A percentile compares a stretch with the other conserved stretches of the same genome.
These are phyloP conservation scores for Globisporangium rhizosaccharum DNA, from an alignment of 352 stramenopile genomes.

Conservation along the genomic window DNA sequence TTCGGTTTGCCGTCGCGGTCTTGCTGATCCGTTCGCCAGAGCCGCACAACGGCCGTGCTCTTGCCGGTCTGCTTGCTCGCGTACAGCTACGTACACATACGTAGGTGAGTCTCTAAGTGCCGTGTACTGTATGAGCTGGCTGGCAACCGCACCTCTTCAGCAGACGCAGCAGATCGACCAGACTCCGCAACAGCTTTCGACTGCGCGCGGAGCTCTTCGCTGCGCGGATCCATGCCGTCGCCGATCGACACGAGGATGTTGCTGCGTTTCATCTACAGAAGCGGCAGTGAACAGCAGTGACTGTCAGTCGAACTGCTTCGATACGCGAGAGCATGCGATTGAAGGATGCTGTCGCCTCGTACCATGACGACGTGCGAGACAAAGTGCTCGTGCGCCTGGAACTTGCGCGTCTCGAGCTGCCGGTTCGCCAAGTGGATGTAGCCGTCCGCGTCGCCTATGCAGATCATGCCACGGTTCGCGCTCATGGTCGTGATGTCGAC, in stretches of 20 bases:
- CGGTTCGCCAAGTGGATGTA: conserved; percentile 83
- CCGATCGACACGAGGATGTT: conserved; percentile 85
- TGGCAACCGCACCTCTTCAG: conserved; percentile 39
- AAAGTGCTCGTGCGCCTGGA: conserved; percentile 82
- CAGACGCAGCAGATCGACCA: conserved; percentile 38
- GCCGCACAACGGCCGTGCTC: conserved; percentile 68
- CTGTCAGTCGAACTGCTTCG: background rate
- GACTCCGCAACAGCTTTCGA: conserved; percentile 78
- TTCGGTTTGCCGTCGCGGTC: conserved; percentile 82
- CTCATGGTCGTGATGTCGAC: conserved; percentile 86
- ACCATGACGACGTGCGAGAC: conserved; percentile 88
- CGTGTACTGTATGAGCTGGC: background rate
- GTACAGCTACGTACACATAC: conserved; percentile 39
- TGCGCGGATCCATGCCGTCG: conserved; percentile 77
- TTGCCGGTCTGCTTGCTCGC: conserved; percentile 57
- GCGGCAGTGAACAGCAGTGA: background rate
- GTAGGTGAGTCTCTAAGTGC: background rate
- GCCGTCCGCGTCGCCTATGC: conserved; percentile 75
- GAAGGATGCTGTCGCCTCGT: conserved; percentile 1
- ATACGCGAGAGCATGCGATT: background rate
- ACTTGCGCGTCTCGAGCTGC: conserved; percentile 76
- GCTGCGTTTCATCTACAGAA: conserved; percentile 77
- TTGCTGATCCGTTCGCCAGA: conserved; percentile 87
- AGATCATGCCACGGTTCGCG: conserved; percentile 82
- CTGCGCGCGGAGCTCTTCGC: conserved; percentile 68